Evolutionary conservation across 75 land plant species (phyloP).

Genomic region (Cupressus sempervirens): DNA sequence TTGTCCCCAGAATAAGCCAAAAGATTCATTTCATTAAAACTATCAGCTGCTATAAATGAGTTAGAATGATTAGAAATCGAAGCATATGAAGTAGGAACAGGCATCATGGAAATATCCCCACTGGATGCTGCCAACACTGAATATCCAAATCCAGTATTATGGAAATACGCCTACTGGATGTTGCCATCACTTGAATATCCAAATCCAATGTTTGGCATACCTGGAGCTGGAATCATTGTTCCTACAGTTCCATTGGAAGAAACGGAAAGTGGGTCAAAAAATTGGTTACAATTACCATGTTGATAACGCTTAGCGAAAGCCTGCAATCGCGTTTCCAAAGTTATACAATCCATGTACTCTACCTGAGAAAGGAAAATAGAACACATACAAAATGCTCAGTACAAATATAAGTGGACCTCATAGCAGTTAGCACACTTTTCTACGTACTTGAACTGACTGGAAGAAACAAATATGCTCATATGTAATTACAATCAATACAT

Average conservation of each 20-base stretch:
- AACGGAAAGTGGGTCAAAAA: constrained; percentile 11
- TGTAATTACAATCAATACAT: not conserved
- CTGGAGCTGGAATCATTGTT: constrained; percentile 82
- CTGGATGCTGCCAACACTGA: constrained; percentile 34
- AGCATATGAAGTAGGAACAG: constrained; percentile 22
- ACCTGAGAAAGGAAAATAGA: constrained; percentile 36
- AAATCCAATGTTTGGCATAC: constrained; percentile 34
- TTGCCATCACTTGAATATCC: constrained; percentile 29
- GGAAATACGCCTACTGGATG: constrained; percentile 30
- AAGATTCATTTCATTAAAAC: constrained; percentile 4
- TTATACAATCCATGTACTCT: constrained; percentile 59
- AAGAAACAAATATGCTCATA: not conserved
- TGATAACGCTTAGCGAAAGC: constrained; percentile 29
- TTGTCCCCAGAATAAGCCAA: not conserved
- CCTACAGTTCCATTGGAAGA: constrained; percentile 18
- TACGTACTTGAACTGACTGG: not conserved
- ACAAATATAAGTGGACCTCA: not conserved
- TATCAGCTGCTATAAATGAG: constrained; percentile 36
- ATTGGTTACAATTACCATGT: constrained; percentile 24
- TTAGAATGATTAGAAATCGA: constrained; percentile 23
- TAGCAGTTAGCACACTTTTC: not conserved
- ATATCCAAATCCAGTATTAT: constrained; percentile 26
- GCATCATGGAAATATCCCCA: constrained; percentile 29
- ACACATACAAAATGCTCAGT: not conserved
- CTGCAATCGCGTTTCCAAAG: constrained; percentile 64